phyloP scores from a whole-genome alignment of 2,329 filamentous ascomycete species.

The Botrytis pseudocinerea region DNA sequence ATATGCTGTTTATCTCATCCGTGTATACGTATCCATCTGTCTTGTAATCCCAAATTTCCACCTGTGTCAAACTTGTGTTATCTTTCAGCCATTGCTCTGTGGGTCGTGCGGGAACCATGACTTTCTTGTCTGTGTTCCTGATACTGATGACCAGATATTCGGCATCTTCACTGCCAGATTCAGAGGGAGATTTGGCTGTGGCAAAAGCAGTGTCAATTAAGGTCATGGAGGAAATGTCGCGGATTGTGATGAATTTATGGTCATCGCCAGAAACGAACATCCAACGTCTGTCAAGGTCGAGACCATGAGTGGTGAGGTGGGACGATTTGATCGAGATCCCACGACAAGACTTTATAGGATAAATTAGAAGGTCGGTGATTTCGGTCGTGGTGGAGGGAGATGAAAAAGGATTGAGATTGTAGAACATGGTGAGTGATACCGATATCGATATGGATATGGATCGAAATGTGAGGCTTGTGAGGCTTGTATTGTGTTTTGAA shows the following conservation, averaged over 20 bases:
- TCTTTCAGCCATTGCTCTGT: constrained; percentile 52
- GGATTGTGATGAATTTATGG: constrained; percentile 62
- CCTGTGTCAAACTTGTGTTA: constrained; percentile 52
- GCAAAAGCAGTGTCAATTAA: constrained; percentile 46
- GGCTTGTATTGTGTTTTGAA: not conserved
- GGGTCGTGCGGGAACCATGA: constrained; percentile 58
- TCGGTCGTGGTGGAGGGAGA: constrained; percentile 25
- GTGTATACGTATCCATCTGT: constrained; percentile 59
- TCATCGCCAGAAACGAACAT: constrained; percentile 58
- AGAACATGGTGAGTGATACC: not conserved
- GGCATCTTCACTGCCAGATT: constrained; percentile 38
- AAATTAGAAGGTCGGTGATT: constrained; percentile 50
- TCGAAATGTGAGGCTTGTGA: not conserved
- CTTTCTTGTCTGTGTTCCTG: constrained; percentile 41
- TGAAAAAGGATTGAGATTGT: constrained; percentile 28
- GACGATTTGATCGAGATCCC: constrained; percentile 56
- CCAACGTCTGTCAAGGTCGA: constrained; percentile 64
- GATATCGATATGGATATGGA: not conserved
- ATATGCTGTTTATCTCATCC: constrained; percentile 51
- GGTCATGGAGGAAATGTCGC: constrained; percentile 61
- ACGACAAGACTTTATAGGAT: constrained; percentile 67
- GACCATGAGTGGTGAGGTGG: constrained; percentile 54
- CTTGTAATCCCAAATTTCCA: constrained; percentile 59
- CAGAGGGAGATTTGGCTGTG: constrained; percentile 7
- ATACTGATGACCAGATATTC: constrained; percentile 53